Percentiles rank a stretch among this genome's conserved stretches.
Conservation (phyloP, 2,329 filamentous ascomycete genomes). For the Fusarium incarnatum region DNA sequence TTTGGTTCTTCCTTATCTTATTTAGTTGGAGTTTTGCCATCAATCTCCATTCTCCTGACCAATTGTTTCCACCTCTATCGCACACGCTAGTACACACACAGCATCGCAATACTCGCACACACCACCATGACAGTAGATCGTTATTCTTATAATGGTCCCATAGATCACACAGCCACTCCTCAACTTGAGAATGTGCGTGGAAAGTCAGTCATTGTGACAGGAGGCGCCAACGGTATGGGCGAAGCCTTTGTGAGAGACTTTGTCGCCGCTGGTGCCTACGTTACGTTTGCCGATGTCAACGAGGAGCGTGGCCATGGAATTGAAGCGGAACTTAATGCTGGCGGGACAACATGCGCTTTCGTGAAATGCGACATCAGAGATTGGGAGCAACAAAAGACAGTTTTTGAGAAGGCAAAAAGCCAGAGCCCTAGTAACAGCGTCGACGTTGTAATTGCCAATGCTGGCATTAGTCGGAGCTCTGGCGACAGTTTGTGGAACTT, state of each 20-base stretch:
- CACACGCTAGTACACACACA: not conserved
- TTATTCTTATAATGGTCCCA: constrained; percentile 36
- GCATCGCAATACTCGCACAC: not conserved
- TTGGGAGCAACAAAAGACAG: constrained; percentile 57
- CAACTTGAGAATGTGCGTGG: constrained; percentile 47
- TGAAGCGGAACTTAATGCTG: constrained; percentile 50
- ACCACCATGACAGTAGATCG: constrained; percentile 24
- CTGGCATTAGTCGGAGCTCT: constrained; percentile 54
- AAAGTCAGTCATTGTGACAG: constrained; percentile 61
- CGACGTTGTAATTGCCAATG: constrained; percentile 62
- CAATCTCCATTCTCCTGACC: no score
- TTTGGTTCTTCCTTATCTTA: not conserved
- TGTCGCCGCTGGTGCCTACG: constrained; percentile 53
- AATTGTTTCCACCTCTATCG: not conserved
- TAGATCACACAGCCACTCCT: constrained; percentile 28
- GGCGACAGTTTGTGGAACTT: constrained; percentile 55
- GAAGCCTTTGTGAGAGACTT: constrained; percentile 53
- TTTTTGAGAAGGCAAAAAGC: constrained; percentile 55
- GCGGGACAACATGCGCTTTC: constrained; percentile 46
- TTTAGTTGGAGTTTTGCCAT: not conserved
- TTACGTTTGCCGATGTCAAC: constrained; percentile 56
- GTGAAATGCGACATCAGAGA: constrained; percentile 56
- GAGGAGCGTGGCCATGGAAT: constrained; percentile 48
- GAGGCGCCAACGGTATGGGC: constrained; percentile 59
- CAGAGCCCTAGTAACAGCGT: constrained; percentile 54